Evolutionary conservation across 148 eudicot genomes (phyloP).

Genomic region (Cornus florida): DNA sequence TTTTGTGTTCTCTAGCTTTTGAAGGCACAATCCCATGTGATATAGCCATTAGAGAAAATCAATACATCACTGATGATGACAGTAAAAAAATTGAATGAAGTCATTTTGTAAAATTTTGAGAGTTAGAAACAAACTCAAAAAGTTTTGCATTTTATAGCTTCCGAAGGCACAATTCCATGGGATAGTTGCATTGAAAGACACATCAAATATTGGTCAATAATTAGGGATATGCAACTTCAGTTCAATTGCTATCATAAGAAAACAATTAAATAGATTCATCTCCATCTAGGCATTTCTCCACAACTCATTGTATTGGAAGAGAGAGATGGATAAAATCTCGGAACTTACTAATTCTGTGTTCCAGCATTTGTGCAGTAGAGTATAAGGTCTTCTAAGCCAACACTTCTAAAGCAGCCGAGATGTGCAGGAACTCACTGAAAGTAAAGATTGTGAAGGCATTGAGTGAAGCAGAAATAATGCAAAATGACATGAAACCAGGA

Average conservation of each 20-base stretch:
- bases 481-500: not conserved
- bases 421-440: slow-evolving; percentile 4
- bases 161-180: not conserved
- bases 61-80: not conserved
- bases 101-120: not conserved
- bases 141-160: too few species aligned
- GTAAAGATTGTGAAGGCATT: not conserved
- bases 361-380: not conserved
- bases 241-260: not conserved
- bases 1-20: not conserved
- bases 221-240: not conserved
- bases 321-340: not conserved
- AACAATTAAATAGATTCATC: not conserved
- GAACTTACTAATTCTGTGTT: not conserved
- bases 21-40: too few species aligned
- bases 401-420: not conserved
- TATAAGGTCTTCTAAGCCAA: slow-evolving; percentile 1
- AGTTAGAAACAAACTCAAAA: too few species aligned
- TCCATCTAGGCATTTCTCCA: not conserved
- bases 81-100: not conserved
- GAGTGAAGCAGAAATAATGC: not conserved
- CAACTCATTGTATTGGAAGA: not conserved
- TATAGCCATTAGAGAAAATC: not conserved
- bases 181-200: not conserved
- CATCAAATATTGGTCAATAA: not conserved